Percentiles rank a stretch among this genome's conserved stretches.
Conservation (phyloP, 768 basidiomycete genomes). For the Thelephora ganbajun region DNA sequence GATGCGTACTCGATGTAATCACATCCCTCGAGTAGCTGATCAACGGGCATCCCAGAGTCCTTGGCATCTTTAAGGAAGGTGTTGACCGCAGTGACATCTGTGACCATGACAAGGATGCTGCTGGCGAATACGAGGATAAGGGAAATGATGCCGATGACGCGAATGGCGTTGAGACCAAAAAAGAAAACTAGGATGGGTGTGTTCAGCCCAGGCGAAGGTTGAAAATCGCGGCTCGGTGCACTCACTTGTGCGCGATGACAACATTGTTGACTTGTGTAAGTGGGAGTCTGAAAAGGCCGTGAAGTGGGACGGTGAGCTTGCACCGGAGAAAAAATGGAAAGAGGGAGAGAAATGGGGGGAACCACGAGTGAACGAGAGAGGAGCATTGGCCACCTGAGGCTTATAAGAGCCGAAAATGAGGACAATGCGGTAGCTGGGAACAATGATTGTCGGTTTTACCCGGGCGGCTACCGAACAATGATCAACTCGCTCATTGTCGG, state of each 20-base stretch:
- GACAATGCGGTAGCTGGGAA: no score
- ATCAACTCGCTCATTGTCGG: no score
- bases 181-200: constrained; percentile 32
- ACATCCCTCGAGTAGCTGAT: constrained; percentile 24
- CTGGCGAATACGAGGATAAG: constrained; percentile 71
- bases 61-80: constrained; percentile 31
- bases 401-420: no score
- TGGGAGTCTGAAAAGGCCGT: neutral
- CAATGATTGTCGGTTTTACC: no score
- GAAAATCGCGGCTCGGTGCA: constrained; percentile 2
- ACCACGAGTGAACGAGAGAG: constrained; percentile 1
- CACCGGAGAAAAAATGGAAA: constrained; percentile 11
- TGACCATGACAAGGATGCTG: constrained; percentile 60
- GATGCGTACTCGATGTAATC: constrained; percentile 63
- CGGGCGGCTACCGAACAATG: no score
- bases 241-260: constrained; percentile 35
- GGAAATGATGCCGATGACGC: constrained; percentile 65
- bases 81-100: constrained; percentile 67
- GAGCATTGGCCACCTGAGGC: no score
- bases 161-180: constrained; percentile 67
- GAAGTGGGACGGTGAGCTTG: constrained; percentile 13
- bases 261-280: constrained; percentile 16
- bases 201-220: neutral
- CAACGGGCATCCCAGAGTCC: constrained; percentile 20
- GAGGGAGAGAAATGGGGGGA: constrained; percentile 5